Conservation (phyloP, 805 yeast genomes). For the Peterozyma toletana region DNA sequence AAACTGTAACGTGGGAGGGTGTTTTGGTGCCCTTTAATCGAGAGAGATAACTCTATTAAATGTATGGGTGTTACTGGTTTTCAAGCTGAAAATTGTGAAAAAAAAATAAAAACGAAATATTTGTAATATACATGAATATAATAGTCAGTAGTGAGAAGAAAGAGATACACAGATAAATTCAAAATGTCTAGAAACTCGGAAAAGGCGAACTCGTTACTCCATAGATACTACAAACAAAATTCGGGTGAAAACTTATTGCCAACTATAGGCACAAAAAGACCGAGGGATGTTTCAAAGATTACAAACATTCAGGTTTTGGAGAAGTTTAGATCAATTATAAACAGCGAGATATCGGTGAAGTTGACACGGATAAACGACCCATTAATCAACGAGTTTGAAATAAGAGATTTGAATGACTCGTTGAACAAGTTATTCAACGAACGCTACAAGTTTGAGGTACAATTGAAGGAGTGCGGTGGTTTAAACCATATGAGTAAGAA, state of each 20-base stretch:
- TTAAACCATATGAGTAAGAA: conserved; percentile 43
- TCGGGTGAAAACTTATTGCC: conserved; percentile 27
- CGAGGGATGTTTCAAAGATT: conserved; percentile 49
- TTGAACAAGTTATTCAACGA: conserved; percentile 63
- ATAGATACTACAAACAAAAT: conserved; percentile 56
- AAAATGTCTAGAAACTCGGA: conserved; percentile 73
- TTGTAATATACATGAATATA: too few species aligned
- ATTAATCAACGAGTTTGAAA: conserved; percentile 46
- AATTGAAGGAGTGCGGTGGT: conserved; percentile 66
- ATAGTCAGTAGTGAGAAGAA: too few species aligned
- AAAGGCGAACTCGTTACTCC: conserved; percentile 65
- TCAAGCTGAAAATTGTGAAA: too few species aligned
- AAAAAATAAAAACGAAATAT: too few species aligned
- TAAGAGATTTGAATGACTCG: conserved; percentile 70
- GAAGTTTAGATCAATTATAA: conserved; percentile 55
- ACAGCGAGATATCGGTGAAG: conserved; percentile 56
- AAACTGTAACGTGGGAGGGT: too few species aligned
- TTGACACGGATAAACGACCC: conserved; percentile 59
- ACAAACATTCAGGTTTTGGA: conserved; percentile 57
- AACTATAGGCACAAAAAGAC: conserved; percentile 42
- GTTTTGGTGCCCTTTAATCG: too few species aligned
- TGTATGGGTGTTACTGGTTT: too few species aligned
- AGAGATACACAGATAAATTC: too few species aligned
- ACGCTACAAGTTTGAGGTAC: conserved; percentile 72
- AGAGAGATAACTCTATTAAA: too few species aligned